Base-by-base conservation (phyloP, 768 basidiomycete genomes). In the Lactarius deliciosus region DNA sequence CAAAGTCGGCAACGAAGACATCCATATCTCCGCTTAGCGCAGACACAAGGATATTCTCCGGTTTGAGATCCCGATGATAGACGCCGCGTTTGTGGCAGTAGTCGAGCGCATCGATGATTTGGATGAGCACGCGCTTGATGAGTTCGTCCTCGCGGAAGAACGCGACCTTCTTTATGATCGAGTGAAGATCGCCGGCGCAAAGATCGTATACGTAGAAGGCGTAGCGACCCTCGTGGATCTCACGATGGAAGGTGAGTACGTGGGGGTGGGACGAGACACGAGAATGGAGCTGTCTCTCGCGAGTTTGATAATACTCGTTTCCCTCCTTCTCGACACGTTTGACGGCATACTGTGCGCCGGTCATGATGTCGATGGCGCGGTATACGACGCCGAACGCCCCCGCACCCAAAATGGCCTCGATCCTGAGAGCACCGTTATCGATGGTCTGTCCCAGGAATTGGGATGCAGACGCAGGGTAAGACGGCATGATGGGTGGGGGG, bases 311-410 rank as follows among this genome's bases (percentile, higher is more conserved):
- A 10, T 30, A 22, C 43, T 63, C 47, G 2, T n/a, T 15, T 5
- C n/a, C 15, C 1, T 79, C 77, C 72, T 84, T 86, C 55, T 85
- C 81, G 61, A 94, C 87, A 74, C 94, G 96, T 79, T 98, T 98
- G 73, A 98, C 94, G 66, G 95, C 94, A 77, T 85, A 94, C 59
- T 73, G 79, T 34, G 69, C 72, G 16, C 57, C 62, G 11, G 62
- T 38, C 63, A 65, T 73, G 1, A 47, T 64, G 74, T 91, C 90
- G 64, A 90, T 80, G 20, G 92, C 95, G 64, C 91, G 89, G 76
- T 96, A 96, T 3, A 97, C 96, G 71, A 94, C 87, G 64, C 96
- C 96, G 75, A 96, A 98, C n/a, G 94, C 93, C 13, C 96, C 96
- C 30, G 90, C 85, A 45, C 96, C 96, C 57, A 98, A 85, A 66